Evolutionary conservation across 768 basidiomycete genomes (phyloP), one percentile per base, ranked within the genome.

Genomic region (Chalciporus sphaerocephalus): DNA sequence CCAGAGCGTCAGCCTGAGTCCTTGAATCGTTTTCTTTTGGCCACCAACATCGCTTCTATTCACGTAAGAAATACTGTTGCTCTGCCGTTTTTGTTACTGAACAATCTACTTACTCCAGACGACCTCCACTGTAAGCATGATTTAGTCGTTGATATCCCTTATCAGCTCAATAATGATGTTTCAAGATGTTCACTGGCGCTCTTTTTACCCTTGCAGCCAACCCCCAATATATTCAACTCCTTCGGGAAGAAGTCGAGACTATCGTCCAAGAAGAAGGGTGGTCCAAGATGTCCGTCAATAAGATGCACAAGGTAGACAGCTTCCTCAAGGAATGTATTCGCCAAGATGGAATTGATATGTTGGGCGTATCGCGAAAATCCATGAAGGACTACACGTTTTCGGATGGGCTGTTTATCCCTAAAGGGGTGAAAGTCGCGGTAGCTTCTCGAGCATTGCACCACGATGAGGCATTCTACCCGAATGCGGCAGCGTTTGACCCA

Each of bases 271-370:
- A 55, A 12, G 52, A 67, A 6, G 62, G 48, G 40, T 66, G 59
- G 53, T 49, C 42, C 1, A 61, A 59, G 40, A 48, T 4, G 44
- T 27, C 27, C 11, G 13, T 66, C 30, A 53, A 42, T 28, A 56
- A 59, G 17, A 55, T 68, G 55, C 58, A 52, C 55, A 66, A 64
- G 51, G 42, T 70, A 9, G 69, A 72, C 42, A 72, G 68, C 46
- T 71, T 74, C 50, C 35, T 73, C 37, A 66, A 60, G 40, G 71
- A 71, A 38, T 56, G 55, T 5, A 51, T 61, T 35, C 62, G 69
- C 2, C 40, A 57, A 6, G 59, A 66, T 9, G 60, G 64, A 1
- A 27, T 61, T 22, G 57, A 25, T 6, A 4, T 5, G n/a, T n/a
- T 65, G 34, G 39, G 51, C 50, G 38, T 72, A 59, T 33, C 43